Evolutionary conservation across 768 basidiomycete species (phyloP), one percentile per base, ranked within the genome.

Genomic region (Xerocomellus chrysenteron): DNA sequence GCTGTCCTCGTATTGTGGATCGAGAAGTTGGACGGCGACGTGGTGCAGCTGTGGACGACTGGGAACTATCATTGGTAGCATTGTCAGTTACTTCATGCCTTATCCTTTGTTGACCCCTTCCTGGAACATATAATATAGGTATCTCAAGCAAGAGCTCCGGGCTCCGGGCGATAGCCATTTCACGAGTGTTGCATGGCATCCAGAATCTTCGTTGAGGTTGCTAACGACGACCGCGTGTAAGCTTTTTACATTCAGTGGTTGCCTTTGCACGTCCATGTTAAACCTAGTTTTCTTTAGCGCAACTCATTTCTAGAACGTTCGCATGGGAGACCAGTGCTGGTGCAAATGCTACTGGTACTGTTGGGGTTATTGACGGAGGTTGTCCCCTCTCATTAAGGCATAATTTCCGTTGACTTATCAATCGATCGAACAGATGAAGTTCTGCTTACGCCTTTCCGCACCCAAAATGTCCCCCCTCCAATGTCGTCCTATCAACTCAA

Each of bases 391-490:
- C 43, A 17, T 32, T 33, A 19, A 32, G 30, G 10, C 19, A 41
- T 35, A 11, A 24, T 50, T 47, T 50, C 26, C 7, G 43, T 55
- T 17, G 14, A 55, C 47, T 52, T 33, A 53, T 47, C 41, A 16
- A 32, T 13, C n/a, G 21, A 19, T 48, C 45, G 17, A 28, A 43
- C 69, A 96, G 94, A 83, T 2, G 77, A 76, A 21, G 74, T 92
- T 54, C 82, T 95, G 4, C 76, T 99, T 40, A 99, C 96, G 2
- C 91, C 97, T 16, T 98, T 98, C 80, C 83, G 94, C 40, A 82
- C 84, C 1, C 92, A 96, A 74, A 98, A 97, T 67, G 82, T 96
- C 5, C 97, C 96, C n/a, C 97, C 97, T n/a, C 97, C 97, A 0
- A 95, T 97, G 93, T 90, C 87, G 1, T 87, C 92, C 2, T 78